Conservation (phyloP, 2,329 filamentous ascomycete genomes). For the Ceratocystis eucalypticola region DNA sequence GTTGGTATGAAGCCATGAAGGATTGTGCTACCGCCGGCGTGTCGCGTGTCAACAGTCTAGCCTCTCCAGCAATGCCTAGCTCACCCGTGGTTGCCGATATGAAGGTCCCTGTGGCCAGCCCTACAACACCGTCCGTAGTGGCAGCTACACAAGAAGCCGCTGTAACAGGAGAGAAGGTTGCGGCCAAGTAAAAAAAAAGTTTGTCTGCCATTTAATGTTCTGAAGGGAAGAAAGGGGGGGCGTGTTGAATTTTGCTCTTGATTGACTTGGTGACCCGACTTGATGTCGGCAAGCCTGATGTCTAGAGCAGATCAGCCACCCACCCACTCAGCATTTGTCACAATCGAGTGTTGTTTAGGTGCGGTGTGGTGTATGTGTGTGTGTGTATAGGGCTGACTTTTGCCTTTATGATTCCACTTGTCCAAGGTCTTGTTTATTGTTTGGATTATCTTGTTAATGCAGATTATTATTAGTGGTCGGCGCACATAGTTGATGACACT, state of each 20-base stretch:
- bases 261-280: not conserved
- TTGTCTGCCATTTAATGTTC: not conserved
- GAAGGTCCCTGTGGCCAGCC: slow-evolving; percentile 20
- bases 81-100: slow-evolving; percentile 21
- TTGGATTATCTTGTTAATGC: slow-evolving; percentile 12
- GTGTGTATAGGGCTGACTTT: not conserved
- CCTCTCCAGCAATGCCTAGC: slow-evolving; percentile 23
- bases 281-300: not conserved
- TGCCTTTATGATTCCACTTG: slow-evolving; percentile 3
- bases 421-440: slow-evolving; percentile 10
- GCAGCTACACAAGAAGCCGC: slow-evolving; percentile 20
- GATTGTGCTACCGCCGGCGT: slow-evolving; percentile 42
- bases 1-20: slow-evolving; percentile 69
- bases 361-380: not conserved
- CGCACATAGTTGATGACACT: slow-evolving; percentile 6
- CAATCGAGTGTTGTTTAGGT: too few relatives aligned
- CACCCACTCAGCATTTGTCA: not conserved
- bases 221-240: not conserved
- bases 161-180: slow-evolving; percentile 15
- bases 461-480: slow-evolving; percentile 9
- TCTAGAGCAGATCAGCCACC: not conserved
- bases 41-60: slow-evolving; percentile 21
- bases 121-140: slow-evolving; percentile 20
- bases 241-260: not conserved
- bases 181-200: not conserved